Evolutionary conservation across 225 moss, liverwort and hornwort species (phyloP).

Genomic region (Marchantia polymorpha): DNA sequence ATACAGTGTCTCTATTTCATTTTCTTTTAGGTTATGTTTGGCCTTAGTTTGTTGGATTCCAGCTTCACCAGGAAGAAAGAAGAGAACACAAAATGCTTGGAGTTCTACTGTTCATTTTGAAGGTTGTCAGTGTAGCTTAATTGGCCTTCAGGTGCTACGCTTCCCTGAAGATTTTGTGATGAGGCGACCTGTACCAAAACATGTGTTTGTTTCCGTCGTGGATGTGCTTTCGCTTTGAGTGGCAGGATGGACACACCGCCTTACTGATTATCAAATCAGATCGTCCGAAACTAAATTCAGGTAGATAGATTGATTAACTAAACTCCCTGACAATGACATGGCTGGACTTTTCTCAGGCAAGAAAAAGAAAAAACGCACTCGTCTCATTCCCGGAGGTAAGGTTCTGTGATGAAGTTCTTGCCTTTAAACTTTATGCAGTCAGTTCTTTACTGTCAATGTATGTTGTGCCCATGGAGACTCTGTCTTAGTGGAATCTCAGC

Average conservation of each 20-base stretch:
- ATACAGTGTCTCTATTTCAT: conserved; percentile 21
- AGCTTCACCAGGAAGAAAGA: conserved; percentile 14
- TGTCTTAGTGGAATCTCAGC: conserved; percentile 15
- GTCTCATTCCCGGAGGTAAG: conserved; percentile 86
- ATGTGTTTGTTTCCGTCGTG: conserved; percentile 10
- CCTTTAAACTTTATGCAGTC: neutral
- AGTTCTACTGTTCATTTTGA: neutral
- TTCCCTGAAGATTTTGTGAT: conserved; percentile 6
- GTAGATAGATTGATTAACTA: conserved; percentile 22
- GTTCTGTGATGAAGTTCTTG: neutral
- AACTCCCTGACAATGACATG: conserved; percentile 81
- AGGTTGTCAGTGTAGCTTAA: conserved; percentile 28
- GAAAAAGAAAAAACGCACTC: conserved; percentile 99
- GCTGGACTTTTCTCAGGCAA: conserved; percentile 98
- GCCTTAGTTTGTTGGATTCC: conserved; percentile 14
- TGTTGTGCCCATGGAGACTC: neutral
- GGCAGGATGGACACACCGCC: conserved; percentile 13
- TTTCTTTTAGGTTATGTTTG: conserved; percentile 5
- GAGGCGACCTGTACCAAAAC: conserved; percentile 8
- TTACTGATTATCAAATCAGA: neutral
- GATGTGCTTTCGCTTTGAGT: conserved; percentile 18
- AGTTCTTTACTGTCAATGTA: neutral
- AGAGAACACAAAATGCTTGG: conserved; percentile 18
- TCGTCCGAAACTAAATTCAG: conserved; percentile 3
- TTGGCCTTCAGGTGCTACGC: conserved; percentile 10